These are phyloP conservation scores for Nemania sp. DNA, from an alignment of 2,329 filamentous ascomycete species.

Conservation along the genomic window DNA sequence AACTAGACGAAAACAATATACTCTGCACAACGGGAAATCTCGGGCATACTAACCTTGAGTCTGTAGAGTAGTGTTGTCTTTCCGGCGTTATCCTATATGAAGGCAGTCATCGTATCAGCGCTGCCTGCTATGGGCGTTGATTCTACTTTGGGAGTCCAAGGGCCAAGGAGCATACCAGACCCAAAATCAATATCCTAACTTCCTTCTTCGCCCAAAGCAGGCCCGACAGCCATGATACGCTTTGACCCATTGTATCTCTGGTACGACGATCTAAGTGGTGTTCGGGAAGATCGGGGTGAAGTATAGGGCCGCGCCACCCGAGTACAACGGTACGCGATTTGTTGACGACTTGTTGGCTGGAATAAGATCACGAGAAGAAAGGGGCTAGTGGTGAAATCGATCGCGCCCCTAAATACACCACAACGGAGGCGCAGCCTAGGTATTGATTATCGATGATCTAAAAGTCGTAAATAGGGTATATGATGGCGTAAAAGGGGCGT, in stretches of 20 bases:
- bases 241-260: conserved; percentile 66
- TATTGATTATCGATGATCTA: background rate
- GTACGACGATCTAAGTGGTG: background rate
- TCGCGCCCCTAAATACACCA: conserved; percentile 7
- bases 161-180: conserved; percentile 73
- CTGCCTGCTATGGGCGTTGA: conserved; percentile 26
- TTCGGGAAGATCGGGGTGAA: background rate
- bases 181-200: conserved; percentile 94
- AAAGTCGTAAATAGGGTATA: background rate
- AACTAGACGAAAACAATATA: background rate
- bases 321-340: conserved; percentile 5
- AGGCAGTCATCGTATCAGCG: conserved; percentile 30
- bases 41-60: conserved; percentile 75
- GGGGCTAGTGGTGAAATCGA: conserved; percentile 26
- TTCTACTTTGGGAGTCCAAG: conserved; percentile 10
- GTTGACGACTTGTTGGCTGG: conserved; percentile 13
- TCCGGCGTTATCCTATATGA: conserved; percentile 88
- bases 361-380: conserved; percentile 23
- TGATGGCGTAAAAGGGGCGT: conserved; percentile 1
- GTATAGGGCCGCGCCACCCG: conserved; percentile 21
- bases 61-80: conserved; percentile 98
- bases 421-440: conserved; percentile 9
- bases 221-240: conserved; percentile 76
- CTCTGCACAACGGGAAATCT: conserved; percentile 1
- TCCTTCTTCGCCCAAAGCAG: conserved; percentile 95